A percentile compares a stretch with the other conserved stretches of the same genome.
Evolutionary conservation across 2,329 filamentous ascomycete species (phyloP).

Genomic region (Cercospora janseana): DNA sequence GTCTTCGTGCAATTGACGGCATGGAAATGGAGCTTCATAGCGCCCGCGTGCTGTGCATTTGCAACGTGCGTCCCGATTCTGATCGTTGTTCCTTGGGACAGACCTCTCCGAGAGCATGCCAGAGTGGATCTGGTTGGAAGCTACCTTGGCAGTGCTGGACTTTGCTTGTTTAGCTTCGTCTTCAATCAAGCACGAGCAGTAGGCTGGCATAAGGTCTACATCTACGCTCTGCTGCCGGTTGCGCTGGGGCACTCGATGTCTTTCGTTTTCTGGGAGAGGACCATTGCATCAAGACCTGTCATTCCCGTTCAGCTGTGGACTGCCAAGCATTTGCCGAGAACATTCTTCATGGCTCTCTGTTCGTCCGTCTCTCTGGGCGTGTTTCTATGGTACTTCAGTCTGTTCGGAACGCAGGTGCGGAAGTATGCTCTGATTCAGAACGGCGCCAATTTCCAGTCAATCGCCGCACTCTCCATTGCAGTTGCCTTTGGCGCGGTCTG

Average conservation of each 20-base stretch:
- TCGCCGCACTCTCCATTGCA: not conserved
- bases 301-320: constrained; percentile 7
- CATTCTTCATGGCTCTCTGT: constrained; percentile 2
- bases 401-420: constrained; percentile 7
- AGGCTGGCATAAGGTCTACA: constrained; percentile 15
- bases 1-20: constrained; percentile 11
- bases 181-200: constrained; percentile 17
- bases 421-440: constrained; percentile 3
- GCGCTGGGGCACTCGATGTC: constrained; percentile 7
- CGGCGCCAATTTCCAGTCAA: constrained; percentile 11
- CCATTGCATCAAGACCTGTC: constrained; percentile 6
- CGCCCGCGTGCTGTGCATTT: not conserved
- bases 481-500: not conserved
- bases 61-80: not conserved
- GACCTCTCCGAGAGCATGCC: not conserved
- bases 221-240: constrained; percentile 9
- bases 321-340: not conserved
- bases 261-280: constrained; percentile 18
- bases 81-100: constrained; percentile 1
- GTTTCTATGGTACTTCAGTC: constrained; percentile 13
- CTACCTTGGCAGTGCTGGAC: constrained; percentile 8
- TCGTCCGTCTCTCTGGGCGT: constrained; percentile 15
- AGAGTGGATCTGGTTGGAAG: constrained; percentile 10
- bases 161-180: constrained; percentile 16
- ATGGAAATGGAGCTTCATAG: constrained; percentile 17